These are phyloP conservation scores for Moesziomyces sp. DNA, from an alignment of 1,284 basidiomycete genomes.

Conservation along the genomic window DNA sequence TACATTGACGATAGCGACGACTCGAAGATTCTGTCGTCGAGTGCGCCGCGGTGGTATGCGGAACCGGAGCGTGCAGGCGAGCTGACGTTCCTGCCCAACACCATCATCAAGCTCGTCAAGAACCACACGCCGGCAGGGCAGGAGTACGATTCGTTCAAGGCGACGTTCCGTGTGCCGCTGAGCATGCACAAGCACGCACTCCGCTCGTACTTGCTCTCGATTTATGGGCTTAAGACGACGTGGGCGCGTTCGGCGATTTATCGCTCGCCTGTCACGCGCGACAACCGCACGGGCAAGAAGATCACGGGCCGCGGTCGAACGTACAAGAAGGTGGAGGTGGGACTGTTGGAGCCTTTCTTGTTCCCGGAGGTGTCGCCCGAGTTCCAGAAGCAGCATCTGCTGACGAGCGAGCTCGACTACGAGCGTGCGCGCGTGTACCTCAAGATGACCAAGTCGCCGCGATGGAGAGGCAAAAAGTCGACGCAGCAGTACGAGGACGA, in stretches of 20 bases:
- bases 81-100: constrained; percentile 88
- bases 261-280: constrained; percentile 55
- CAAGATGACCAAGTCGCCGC: constrained; percentile 57
- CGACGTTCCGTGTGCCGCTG: constrained; percentile 86
- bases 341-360: constrained; percentile 65
- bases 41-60: constrained; percentile 59
- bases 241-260: constrained; percentile 94
- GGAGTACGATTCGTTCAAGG: constrained; percentile 91
- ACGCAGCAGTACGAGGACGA: constrained; percentile 39
- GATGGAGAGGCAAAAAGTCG: constrained; percentile 55
- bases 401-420: constrained; percentile 54
- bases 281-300: constrained; percentile 71
- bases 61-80: constrained; percentile 72
- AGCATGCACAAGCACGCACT: constrained; percentile 91
- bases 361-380: constrained; percentile 60
- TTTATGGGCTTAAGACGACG: constrained; percentile 82
- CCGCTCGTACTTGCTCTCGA: constrained; percentile 82
- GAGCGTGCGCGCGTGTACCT: constrained; percentile 51
- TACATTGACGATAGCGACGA: constrained; percentile 63
- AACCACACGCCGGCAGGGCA: constrained; percentile 82
- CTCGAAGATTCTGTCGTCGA: constrained; percentile 39
- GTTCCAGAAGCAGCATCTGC: constrained; percentile 50
- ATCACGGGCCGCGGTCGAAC: constrained; percentile 55
- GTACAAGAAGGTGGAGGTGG: constrained; percentile 66
- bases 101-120: constrained; percentile 82